Evolutionary conservation across 306 rosid genomes (phyloP).

Genomic region (Dicorynia guianensis): DNA sequence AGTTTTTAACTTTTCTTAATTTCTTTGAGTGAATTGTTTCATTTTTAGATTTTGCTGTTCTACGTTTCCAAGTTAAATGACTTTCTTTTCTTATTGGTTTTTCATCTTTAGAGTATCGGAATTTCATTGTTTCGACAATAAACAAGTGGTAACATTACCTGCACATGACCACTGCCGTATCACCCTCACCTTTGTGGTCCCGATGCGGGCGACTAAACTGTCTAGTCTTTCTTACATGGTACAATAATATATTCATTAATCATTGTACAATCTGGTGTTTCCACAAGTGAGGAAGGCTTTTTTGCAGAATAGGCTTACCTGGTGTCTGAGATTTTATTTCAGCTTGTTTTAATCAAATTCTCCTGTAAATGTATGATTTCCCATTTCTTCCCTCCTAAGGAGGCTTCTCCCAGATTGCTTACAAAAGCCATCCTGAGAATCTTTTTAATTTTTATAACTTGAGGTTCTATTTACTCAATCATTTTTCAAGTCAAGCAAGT

Average conservation of each 20-base stretch:
- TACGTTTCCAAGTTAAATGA: too few species aligned
- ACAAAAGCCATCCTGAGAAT: not conserved
- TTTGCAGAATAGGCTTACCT: slow-evolving; percentile 4
- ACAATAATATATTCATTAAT: slow-evolving; percentile 4
- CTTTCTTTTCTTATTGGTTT: too few species aligned
- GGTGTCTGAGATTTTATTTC: not conserved
- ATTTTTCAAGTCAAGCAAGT: not conserved
- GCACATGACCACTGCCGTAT: too few species aligned
- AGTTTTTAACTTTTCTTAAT: too few species aligned
- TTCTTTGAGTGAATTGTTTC: too few species aligned
- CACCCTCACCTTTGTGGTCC: too few species aligned
- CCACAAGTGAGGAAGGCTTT: slow-evolving; percentile 35
- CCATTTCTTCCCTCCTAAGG: slow-evolving; percentile 12
- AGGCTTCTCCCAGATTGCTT: not conserved
- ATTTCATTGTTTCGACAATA: too few species aligned
- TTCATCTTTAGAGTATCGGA: too few species aligned
- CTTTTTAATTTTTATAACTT: not conserved
- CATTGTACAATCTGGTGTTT: not conserved
- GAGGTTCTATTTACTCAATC: not conserved
- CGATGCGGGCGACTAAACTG: too few species aligned
- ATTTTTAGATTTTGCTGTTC: too few species aligned
- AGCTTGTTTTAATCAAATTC: not conserved
- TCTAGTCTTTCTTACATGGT: not conserved
- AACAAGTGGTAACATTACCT: too few species aligned
- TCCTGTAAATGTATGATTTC: not conserved